phyloP scores from a whole-genome alignment of 768 basidiomycete genomes.

The Psilocybe cyanescens region DNA sequence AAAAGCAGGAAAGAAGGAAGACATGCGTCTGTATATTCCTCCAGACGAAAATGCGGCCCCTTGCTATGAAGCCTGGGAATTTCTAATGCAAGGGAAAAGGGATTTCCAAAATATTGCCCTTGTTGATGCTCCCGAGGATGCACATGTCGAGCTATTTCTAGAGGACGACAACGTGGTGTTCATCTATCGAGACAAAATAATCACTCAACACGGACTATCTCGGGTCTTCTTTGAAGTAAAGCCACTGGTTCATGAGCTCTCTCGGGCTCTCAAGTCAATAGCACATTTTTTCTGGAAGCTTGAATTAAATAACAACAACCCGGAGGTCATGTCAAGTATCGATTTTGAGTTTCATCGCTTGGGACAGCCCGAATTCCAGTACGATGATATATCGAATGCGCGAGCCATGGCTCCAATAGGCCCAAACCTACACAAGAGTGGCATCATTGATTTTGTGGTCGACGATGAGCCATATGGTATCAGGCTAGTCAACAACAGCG shows the following conservation, averaged over 20 bases:
- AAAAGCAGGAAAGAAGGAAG: constrained; percentile 9
- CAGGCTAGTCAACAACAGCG: constrained; percentile 15
- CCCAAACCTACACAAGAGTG: constrained; percentile 10
- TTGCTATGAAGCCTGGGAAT: constrained; percentile 7
- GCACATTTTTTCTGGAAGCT: constrained; percentile 20
- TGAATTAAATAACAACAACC: constrained; percentile 10
- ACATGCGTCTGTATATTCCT: constrained; percentile 17
- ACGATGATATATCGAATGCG: neutral
- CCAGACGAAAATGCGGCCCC: constrained; percentile 7
- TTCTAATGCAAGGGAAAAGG: constrained; percentile 1
- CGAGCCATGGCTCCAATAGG: neutral
- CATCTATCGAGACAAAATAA: neutral
- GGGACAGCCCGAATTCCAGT: neutral
- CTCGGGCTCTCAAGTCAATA: constrained; percentile 7
- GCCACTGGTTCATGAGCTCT: constrained; percentile 7
- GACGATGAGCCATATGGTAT: constrained; percentile 19
- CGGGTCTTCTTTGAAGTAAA: constrained; percentile 10
- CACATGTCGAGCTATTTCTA: constrained; percentile 13
- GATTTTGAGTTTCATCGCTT: constrained; percentile 14
- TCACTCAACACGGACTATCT: neutral
- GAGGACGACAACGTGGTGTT: constrained; percentile 8
- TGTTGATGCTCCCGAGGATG: constrained; percentile 8
- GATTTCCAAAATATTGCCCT: constrained; percentile 11
- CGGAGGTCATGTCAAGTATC: neutral
- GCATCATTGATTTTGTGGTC: constrained; percentile 13